Conservation (phyloP, 805 yeast species). For the Schwanniomyces vanrijiae region DNA sequence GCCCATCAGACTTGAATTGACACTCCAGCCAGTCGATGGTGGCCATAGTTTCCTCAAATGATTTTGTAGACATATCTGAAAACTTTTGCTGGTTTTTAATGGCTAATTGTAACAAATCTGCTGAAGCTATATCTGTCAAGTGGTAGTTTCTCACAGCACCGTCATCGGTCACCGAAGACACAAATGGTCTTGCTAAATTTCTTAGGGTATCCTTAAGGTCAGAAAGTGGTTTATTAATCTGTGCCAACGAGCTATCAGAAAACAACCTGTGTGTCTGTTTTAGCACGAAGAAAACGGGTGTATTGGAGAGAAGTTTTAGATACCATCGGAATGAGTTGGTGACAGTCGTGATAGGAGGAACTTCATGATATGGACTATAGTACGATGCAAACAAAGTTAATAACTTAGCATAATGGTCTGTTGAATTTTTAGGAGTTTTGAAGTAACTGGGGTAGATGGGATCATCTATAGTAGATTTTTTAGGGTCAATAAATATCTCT, state of each 20-base stretch:
- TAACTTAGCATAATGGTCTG: conserved; percentile 25
- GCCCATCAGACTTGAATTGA: conserved; percentile 8
- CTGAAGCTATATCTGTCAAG: conserved; percentile 26
- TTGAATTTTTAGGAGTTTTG: conserved; percentile 15
- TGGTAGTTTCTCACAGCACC: conserved; percentile 27
- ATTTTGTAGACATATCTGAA: not conserved
- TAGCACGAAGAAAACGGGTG: conserved; percentile 32
- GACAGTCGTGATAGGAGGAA: conserved; percentile 10
- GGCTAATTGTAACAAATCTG: conserved; percentile 31
- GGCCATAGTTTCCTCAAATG: conserved; percentile 3
- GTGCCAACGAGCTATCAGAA: conserved; percentile 20
- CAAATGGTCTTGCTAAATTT: conserved; percentile 8
- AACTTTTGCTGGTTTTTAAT: conserved; percentile 9
- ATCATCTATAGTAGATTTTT: not conserved
- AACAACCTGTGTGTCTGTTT: conserved; percentile 27
- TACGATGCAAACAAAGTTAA: conserved; percentile 25
- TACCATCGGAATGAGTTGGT: conserved; percentile 30
- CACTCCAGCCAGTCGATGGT: conserved; percentile 8
- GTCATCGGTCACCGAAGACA: conserved; percentile 1
- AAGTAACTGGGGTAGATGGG: conserved; percentile 8
- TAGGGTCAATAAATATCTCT: conserved; percentile 11
- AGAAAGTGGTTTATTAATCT: conserved; percentile 19
- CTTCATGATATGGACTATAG: conserved; percentile 16
- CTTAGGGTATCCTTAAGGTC: conserved; percentile 13
- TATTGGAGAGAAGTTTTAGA: conserved; percentile 19